Evolutionary conservation across 1,139 yeast genomes (phyloP).

Genomic region (Kodamaea ohmeri): DNA sequence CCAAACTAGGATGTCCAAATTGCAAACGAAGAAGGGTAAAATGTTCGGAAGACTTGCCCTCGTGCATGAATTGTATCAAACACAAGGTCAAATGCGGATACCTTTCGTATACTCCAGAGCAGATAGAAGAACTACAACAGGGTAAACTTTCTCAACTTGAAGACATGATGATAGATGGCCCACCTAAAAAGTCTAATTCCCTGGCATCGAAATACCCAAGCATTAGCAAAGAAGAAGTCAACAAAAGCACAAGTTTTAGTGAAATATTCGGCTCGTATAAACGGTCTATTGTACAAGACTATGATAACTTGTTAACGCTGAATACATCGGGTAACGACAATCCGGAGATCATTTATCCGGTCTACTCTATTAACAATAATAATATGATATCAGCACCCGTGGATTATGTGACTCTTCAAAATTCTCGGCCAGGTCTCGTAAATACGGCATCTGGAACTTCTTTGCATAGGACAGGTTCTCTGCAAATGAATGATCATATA

Average conservation of each 20-base stretch:
- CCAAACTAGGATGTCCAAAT: slow-evolving; percentile 39
- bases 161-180: slow-evolving; percentile 7
- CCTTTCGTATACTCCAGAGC: slow-evolving; percentile 35
- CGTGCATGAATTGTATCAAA: slow-evolving; percentile 41
- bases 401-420: neutral
- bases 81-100: slow-evolving; percentile 44
- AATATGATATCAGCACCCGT: neutral
- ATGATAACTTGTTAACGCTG: slow-evolving; percentile 25
- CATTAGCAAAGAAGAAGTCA: slow-evolving; percentile 9
- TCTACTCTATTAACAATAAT: slow-evolving; percentile 27
- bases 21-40: slow-evolving; percentile 46
- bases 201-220: slow-evolving; percentile 2
- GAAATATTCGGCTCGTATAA: slow-evolving; percentile 7
- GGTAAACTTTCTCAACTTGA: slow-evolving; percentile 18
- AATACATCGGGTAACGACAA: slow-evolving; percentile 14
- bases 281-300: slow-evolving; percentile 25
- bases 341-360: slow-evolving; percentile 37
- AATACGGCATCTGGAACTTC: neutral
- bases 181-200: neutral
- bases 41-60: slow-evolving; percentile 43
- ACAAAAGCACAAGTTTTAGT: slow-evolving; percentile 8
- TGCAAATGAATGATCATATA: slow-evolving; percentile 1
- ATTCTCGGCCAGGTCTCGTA: neutral
- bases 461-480: neutral
- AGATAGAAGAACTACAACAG: slow-evolving; percentile 29